These are phyloP conservation scores for Vitis hybrid DNA, from an alignment of 177 flowering plant species.

Conservation along the genomic window DNA sequence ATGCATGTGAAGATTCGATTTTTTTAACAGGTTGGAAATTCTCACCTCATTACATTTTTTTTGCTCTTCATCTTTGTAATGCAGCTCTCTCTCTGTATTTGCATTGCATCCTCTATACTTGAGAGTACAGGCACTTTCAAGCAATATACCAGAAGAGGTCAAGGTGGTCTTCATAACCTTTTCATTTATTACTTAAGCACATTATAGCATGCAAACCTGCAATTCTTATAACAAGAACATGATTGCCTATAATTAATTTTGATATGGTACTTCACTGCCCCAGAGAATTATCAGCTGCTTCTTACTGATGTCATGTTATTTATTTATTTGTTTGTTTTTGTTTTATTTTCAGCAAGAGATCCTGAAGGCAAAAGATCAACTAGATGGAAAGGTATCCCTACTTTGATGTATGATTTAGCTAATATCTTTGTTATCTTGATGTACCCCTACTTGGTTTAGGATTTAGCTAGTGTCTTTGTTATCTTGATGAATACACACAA, in stretches of 20 bases:
- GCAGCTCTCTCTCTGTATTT: conserved; percentile 95
- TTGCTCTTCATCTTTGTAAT: conserved; percentile 13
- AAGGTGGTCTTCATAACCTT: conserved; percentile 41
- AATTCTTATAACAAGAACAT: not conserved
- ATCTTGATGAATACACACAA: too few species aligned
- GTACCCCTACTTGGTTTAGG: too few species aligned
- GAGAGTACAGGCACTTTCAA: conserved; percentile 83
- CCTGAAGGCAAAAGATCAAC: conserved; percentile 46
- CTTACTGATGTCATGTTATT: not conserved
- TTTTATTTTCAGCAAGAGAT: conserved; percentile 70
- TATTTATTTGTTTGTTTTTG: conserved; percentile 7
- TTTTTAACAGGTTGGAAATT: not conserved
- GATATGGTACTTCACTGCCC: not conserved
- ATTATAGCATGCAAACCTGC: not conserved
- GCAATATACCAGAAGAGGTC: conserved; percentile 63
- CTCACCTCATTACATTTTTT: not conserved
- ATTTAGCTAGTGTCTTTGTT: too few species aligned
- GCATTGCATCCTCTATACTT: conserved; percentile 94
- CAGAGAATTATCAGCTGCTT: not conserved
- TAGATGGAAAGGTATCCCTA: conserved; percentile 64
- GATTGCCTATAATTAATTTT: not conserved
- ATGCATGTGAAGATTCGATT: not conserved
- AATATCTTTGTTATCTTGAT: not conserved
- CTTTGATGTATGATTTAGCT: not conserved
- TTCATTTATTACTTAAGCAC: conserved; percentile 4